Conservation (phyloP, 768 basidiomycete species). For the Pholiota microspora region DNA sequence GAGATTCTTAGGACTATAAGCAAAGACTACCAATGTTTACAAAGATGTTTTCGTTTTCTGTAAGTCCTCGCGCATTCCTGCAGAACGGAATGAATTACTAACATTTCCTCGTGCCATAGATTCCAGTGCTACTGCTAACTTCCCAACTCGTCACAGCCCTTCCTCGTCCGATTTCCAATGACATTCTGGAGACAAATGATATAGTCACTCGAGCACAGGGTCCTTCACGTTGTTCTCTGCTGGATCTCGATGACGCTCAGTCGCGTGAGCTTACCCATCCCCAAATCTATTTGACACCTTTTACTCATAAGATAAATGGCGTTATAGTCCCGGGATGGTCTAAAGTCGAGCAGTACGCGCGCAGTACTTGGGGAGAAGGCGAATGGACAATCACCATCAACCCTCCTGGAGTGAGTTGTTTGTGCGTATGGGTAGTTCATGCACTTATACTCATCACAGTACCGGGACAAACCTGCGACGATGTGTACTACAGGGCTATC, state of each 20-base stretch:
- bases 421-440: neutral
- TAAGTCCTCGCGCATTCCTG: neutral
- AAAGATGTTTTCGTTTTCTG: slow-evolving; percentile 7
- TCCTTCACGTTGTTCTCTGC: slow-evolving; percentile 15
- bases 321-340: slow-evolving; percentile 23
- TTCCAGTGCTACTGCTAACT: neutral
- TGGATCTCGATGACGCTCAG: slow-evolving; percentile 20
- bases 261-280: slow-evolving; percentile 10
- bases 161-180: neutral
- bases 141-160: neutral
- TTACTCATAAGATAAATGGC: neutral
- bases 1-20: slow-evolving; percentile 17
- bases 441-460: slow-evolving; percentile 16
- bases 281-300: neutral
- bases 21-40: slow-evolving; percentile 1
- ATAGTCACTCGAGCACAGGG: slow-evolving; percentile 12
- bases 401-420: slow-evolving; percentile 21
- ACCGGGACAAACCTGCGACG: slow-evolving; percentile 25
- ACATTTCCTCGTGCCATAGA: too few relatives aligned
- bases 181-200: slow-evolving; percentile 9
- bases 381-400: slow-evolving; percentile 22
- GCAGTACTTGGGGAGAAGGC: slow-evolving; percentile 24
- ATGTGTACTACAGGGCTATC: slow-evolving; percentile 23
- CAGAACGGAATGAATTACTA: neutral
- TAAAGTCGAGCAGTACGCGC: slow-evolving; percentile 22